Base-by-base conservation (phyloP, 1,284 basidiomycete species). In the Anthracocystis panici-leucophaei region DNA sequence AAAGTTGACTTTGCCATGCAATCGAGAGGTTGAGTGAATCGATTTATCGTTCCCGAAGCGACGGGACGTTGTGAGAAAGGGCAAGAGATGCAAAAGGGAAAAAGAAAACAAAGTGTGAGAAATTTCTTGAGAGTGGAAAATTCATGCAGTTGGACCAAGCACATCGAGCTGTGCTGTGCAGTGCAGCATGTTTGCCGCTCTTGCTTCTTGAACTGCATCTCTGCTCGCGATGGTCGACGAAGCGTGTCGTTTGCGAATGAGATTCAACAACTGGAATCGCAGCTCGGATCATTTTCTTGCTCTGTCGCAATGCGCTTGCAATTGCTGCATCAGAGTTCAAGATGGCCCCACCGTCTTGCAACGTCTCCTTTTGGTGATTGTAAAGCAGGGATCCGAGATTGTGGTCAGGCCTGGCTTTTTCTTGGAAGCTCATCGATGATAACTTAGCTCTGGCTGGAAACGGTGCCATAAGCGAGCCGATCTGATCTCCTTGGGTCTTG, bases 121-220 rank as follows among this genome's bases (percentile, higher is more conserved):
- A 31, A 33, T 29, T 14, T 9, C 10, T 20, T 5, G 27, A 27
- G 27, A 31, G 20, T n/a, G n/a, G n/a, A 8, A 8, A 49, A 33
- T 49, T 49, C 48, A 49, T 31, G 48, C 48, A 49, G 46, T 31
- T 38, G 20, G 48, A 49, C 48, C 48, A 49, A 48, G 27, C 25
- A 48, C 46, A 48, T 48, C 46, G 46, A 48, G 25, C 46, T 29
- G 27, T 48, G 27, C 46, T 27, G 46, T 29, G 16, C 25, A 12
- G n/a, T 20, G 35, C 35, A 27, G 27, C 35, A 3, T 16, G 35
- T n/a, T n/a, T 38, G 35, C 35, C 35, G 11, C 14, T 38, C 14
- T 38, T 38, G 11, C 4, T 16, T 12, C 14, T 33, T 33, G 31
- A 33, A 16, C 35, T 38, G 41, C 41, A 21, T 42, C 41, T 20